Percentiles rank a stretch among this genome's conserved stretches.
Conservation (phyloP, 495 filamentous ascomycete species). For the Neurospora hispaniola region DNA sequence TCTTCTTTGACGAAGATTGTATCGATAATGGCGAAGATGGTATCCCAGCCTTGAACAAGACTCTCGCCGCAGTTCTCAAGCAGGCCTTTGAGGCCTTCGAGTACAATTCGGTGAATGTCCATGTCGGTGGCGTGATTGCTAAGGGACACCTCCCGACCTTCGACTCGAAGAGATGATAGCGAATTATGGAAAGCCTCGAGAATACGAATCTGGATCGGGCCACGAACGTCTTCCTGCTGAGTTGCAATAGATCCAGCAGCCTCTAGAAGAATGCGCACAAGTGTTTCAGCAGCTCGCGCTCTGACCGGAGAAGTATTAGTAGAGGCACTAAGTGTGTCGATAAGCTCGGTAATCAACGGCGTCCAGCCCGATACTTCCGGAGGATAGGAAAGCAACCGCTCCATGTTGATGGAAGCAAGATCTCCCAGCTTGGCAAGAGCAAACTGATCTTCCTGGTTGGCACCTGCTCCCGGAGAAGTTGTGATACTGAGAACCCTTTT, state of each 20-base stretch:
- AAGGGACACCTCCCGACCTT: conserved; percentile 37
- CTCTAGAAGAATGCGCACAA: conserved; percentile 62
- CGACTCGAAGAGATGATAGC: conserved; percentile 34
- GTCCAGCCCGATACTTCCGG: conserved; percentile 63
- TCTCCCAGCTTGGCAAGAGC: conserved; percentile 74
- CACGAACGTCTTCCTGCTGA: conserved; percentile 39
- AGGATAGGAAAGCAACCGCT: conserved; percentile 55
- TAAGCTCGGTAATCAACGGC: conserved; percentile 57
- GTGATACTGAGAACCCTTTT: conserved; percentile 53
- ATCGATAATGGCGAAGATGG: conserved; percentile 74
- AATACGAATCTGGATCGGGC: conserved; percentile 56
- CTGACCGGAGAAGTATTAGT: conserved; percentile 50
- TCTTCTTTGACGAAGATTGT: conserved; percentile 58
- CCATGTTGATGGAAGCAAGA: conserved; percentile 66
- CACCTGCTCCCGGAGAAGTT: conserved; percentile 38
- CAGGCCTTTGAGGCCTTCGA: conserved; percentile 72
- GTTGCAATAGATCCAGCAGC: conserved; percentile 43
- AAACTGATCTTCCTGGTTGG: conserved; percentile 60
- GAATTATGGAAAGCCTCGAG: conserved; percentile 54
- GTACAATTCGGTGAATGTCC: conserved; percentile 70
- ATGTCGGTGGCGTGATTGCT: conserved; percentile 50
- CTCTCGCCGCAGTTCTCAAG: conserved; percentile 84
- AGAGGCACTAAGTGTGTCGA: conserved; percentile 48
- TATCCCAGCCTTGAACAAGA: conserved; percentile 70
- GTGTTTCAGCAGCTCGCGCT: conserved; percentile 57